Percentiles rank a stretch among this genome's conserved stretches.
Evolutionary conservation across 2,329 filamentous ascomycete genomes (phyloP).

Genomic region (Fonsecaea monophora): DNA sequence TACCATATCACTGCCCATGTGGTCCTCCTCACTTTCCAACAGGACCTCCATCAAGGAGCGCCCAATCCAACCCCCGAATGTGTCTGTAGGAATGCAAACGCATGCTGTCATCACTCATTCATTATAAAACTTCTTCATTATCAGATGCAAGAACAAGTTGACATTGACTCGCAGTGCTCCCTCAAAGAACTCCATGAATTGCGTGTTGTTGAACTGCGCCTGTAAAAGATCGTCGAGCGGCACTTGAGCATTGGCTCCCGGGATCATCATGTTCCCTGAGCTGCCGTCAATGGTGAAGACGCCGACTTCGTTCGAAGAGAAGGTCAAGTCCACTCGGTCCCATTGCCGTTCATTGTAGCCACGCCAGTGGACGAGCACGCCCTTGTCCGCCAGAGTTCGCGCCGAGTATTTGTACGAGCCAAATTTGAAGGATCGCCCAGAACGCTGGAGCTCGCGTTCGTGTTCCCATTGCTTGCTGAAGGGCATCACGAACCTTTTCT

Average conservation of each 20-base stretch:
- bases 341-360: conserved; percentile 83
- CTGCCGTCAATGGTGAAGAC: conserved; percentile 92
- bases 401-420: conserved; percentile 97
- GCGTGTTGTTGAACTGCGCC: conserved; percentile 95
- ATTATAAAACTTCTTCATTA: conserved; percentile 98
- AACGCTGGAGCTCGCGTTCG: conserved; percentile 90
- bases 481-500: conserved; percentile 90
- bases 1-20: not conserved
- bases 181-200: conserved; percentile 95
- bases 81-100: conserved; percentile 12
- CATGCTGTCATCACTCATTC: conserved; percentile 43
- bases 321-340: conserved; percentile 92
- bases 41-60: not conserved
- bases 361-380: conserved; percentile 89
- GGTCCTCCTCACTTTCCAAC: conserved; percentile 13
- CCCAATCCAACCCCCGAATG: not conserved
- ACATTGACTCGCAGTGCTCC: conserved; percentile 87
- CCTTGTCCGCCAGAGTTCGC: conserved; percentile 86
- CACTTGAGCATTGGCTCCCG: conserved; percentile 85
- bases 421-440: conserved; percentile 93
- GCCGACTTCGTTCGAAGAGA: conserved; percentile 91
- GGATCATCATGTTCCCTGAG: conserved; percentile 92
- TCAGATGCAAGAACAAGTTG: conserved; percentile 91
- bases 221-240: conserved; percentile 92
- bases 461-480: conserved; percentile 99